Evolutionary conservation across 108 stramenopile species (phyloP), one percentile per base, ranked within the genome.

Genomic region (Schizochytrium sp.): DNA sequence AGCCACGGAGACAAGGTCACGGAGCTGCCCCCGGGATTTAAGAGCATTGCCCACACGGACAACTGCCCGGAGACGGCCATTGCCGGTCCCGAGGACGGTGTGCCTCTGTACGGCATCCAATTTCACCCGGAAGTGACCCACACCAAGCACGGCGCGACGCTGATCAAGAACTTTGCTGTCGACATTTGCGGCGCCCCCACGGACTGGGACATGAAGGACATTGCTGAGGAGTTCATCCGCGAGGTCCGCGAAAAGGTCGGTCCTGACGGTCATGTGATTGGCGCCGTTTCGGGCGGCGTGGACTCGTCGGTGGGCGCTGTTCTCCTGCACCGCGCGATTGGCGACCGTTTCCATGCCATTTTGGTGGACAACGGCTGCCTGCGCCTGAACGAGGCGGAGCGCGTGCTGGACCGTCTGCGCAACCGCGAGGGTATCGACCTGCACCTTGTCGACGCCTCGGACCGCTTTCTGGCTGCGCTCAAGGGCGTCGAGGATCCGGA

Each of bases 91-190:
- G 92, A 92, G 44, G 94, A 90, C 72, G 76, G 76, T 1, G 19
- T 45, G 14, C 90, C 91, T 69, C 96, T 97, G 94, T 99, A 96
- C 95, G 98, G 98, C 10, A 87, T 98, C 44, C 98, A 99, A 90
- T 98, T 99, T 91, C 99, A 99, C 89, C 99, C 99, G 5, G 99
- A 99, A 91, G 98, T 98, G 19, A 98, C 97, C 58, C 99, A 98
- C 90, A 96, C 98, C 53, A 95, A 95, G 3, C 58, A 93, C 44
- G 99, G 99, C 28, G 93, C 91, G 63, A 92, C 90, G 28, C 94
- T 99, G 72, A 93, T 98, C 58, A 88, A 94, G 57, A 97, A 97
- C 90, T 99, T 99, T 88, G 95, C 95, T 72, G 93, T 98, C 29
- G 93, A 91, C 57, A 95, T 98, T 88, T 96, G 97, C 58, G 93